These are phyloP conservation scores for Neopestalotiopsis clavispora DNA, from an alignment of 2,329 filamentous ascomycete genomes.

Conservation along the genomic window DNA sequence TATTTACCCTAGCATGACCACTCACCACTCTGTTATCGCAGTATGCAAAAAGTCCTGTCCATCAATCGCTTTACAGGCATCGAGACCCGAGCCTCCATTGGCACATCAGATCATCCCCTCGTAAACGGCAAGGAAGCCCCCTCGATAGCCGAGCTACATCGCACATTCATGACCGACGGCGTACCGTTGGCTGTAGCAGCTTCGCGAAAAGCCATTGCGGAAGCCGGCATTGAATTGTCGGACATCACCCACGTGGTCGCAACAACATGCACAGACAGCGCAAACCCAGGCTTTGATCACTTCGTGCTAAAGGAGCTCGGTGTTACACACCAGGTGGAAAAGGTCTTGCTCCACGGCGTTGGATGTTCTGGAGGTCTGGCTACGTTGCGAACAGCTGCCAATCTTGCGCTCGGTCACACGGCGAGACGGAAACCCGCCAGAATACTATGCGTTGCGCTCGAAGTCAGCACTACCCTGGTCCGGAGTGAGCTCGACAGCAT, in stretches of 20 bases:
- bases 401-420: slow-evolving; percentile 67
- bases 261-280: slow-evolving; percentile 72
- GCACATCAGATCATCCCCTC: slow-evolving; percentile 62
- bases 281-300: slow-evolving; percentile 72
- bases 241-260: slow-evolving; percentile 71
- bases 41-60: slow-evolving; percentile 65
- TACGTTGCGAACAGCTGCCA: slow-evolving; percentile 65
- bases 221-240: slow-evolving; percentile 53
- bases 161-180: slow-evolving; percentile 60
- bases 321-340: slow-evolving; percentile 63
- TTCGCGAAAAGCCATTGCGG: slow-evolving; percentile 58
- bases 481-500: slow-evolving; percentile 70
- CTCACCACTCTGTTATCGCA: slow-evolving; percentile 32
- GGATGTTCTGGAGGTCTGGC: slow-evolving; percentile 70
- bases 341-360: slow-evolving; percentile 68
- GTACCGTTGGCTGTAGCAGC: slow-evolving; percentile 62
- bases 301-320: slow-evolving; percentile 65
- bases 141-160: slow-evolving; percentile 59
- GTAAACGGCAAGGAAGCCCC: slow-evolving; percentile 61
- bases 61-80: slow-evolving; percentile 71
- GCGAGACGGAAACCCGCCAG: slow-evolving; percentile 64
- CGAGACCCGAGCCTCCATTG: slow-evolving; percentile 66
- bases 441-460: slow-evolving; percentile 68
- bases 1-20: not conserved
- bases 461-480: slow-evolving; percentile 65